A percentile compares a stretch with the other conserved stretches of the same genome.
Conservation (phyloP, 108 stramenopile species). For the Nannochloropsis gaditana region DNA sequence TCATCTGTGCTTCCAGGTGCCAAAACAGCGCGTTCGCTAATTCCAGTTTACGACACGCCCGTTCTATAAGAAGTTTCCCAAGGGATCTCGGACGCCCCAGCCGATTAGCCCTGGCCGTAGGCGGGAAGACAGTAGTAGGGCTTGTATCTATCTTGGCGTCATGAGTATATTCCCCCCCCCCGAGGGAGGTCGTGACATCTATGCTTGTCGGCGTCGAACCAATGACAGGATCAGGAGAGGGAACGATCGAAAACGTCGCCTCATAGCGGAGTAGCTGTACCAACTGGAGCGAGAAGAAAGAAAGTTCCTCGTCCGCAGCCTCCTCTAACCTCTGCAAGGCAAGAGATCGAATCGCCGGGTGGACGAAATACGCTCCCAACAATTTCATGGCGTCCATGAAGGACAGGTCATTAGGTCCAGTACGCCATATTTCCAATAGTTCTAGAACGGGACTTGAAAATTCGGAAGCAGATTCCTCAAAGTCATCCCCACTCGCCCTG, state of each 20-base stretch:
- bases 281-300: neutral
- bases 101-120: no score
- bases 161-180: no score
- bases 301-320: neutral
- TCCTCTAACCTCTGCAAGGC: neutral
- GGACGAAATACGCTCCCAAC: neutral
- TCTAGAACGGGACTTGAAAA: neutral
- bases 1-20: neutral
- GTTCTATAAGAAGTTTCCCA: neutral
- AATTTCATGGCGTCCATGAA: neutral
- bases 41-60: neutral
- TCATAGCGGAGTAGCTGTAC: neutral
- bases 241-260: no score
- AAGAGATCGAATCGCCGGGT: neutral
- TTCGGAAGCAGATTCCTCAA: neutral
- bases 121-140: no score
- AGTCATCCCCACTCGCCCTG: neutral
- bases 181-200: no score
- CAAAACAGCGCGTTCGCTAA: neutral
- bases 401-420: neutral
- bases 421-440: neutral
- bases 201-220: no score
- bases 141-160: no score
- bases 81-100: neutral
- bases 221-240: no score